Base-by-base conservation (phyloP, 1,284 basidiomycete genomes). In the Kwoniella shivajii region DNA sequence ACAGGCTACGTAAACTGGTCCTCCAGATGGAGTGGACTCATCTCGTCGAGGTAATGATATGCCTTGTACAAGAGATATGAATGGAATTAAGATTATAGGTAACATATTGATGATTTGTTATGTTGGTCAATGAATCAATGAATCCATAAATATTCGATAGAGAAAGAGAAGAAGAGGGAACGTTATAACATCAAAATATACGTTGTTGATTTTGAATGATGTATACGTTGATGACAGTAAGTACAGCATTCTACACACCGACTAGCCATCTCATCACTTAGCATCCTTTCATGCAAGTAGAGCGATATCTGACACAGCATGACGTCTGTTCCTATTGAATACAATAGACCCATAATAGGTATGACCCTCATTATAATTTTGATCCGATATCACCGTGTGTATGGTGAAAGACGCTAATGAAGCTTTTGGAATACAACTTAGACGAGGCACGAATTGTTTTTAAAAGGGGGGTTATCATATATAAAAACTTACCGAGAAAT, bases 1-100 rank as follows among this genome's bases (percentile, higher is more conserved):
- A 42, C 57, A 59, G n/a, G 50, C 57, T 20, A 59, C 55, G 22
- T 45, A 50, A 11, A 51, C 50, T n/a, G 51, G 50, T 13, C 44
- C 38, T 18, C 36, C 38, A 24, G 16, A 9, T 22, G 7, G 36
- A 37, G 26, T 10, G 11, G 20, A 10, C 7, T 24, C 22, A n/a
- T 7, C 18, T 24, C 26, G 45, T 30, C 45, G 2, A 14, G 45
- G 45, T 26, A 47, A 36, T 9, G 13, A 11, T 0, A 47, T 36
- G 3, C 27, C 43, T 4, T 45, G 26, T 2, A 26, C 29, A 10
- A n/a, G n/a, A 18, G 27, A 14, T 3, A 26, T 26, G 22, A n/a
- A 26, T 1, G 41, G 27, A 4, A 43, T 20, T 27, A 43, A 27
- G 20, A 43, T 3, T 14, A 43, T 14, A 2, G 41, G 41, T 43